These are phyloP conservation scores for Boeremia exigua DNA, from an alignment of 2,329 filamentous ascomycete genomes.

Conservation along the genomic window DNA sequence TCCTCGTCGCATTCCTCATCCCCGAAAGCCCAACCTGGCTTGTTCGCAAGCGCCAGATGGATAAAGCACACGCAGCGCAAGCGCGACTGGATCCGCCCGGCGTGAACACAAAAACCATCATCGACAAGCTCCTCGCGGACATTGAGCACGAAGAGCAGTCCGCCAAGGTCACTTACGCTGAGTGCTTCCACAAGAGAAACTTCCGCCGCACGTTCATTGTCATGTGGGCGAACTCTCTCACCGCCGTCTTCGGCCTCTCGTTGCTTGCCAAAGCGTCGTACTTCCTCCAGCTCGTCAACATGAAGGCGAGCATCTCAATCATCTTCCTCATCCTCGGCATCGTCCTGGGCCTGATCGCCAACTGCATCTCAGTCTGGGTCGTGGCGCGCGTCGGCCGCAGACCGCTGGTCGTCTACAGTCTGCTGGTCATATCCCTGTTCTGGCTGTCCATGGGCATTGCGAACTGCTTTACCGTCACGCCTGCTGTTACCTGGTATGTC, in stretches of 20 bases:
- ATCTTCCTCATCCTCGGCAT: conserved; percentile 57
- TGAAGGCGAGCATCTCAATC: conserved; percentile 42
- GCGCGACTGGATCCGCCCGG: conserved; percentile 56
- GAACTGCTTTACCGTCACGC: conserved; percentile 50
- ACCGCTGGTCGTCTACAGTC: conserved; percentile 46
- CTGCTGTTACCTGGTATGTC: conserved; percentile 50
- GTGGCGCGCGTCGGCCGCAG: conserved; percentile 52
- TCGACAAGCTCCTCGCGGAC: conserved; percentile 34
- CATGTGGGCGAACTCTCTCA: conserved; percentile 41
- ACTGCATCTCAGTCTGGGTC: conserved; percentile 54
- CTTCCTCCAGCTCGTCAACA: conserved; percentile 44
- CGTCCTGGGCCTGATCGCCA: conserved; percentile 54
- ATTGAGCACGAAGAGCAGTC: conserved; percentile 36
- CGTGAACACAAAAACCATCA: conserved; percentile 37
- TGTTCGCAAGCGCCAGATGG: conserved; percentile 50
- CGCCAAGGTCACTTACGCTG: conserved; percentile 32
- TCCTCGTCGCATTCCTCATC: conserved; percentile 53
- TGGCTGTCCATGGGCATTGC: conserved; percentile 58
- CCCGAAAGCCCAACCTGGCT: conserved; percentile 61
- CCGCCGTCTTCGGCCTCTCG: conserved; percentile 44
- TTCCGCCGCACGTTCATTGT: conserved; percentile 48
- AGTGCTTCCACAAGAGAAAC: conserved; percentile 47
- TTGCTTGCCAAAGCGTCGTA: conserved; percentile 45
- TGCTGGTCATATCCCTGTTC: conserved; percentile 43
- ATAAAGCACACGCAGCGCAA: conserved; percentile 55